phyloP scores from a whole-genome alignment of 352 stramenopile genomes.

The Globisporangium middletonii region DNA sequence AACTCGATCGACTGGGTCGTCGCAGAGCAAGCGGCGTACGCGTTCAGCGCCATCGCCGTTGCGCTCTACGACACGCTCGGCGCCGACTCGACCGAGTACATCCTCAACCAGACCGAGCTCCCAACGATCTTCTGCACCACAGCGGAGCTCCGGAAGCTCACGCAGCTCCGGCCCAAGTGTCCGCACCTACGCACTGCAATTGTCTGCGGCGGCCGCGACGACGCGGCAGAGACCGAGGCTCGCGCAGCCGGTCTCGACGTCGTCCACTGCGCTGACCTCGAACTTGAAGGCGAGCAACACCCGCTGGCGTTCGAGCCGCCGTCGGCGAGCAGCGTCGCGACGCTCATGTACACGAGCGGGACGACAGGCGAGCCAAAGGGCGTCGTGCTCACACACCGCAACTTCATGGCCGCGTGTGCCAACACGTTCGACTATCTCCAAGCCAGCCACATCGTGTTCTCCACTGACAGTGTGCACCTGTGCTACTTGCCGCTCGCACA shows the following conservation, averaged over 20 bases:
- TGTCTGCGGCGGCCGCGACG: constrained; percentile 29
- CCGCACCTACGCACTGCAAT: constrained; percentile 44
- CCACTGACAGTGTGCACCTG: constrained; percentile 84
- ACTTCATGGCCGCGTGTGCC: constrained; percentile 27
- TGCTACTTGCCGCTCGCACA: constrained; percentile 96
- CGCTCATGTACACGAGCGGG: constrained; percentile 94
- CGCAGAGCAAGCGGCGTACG: constrained; percentile 79
- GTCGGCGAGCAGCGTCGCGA: constrained; percentile 74
- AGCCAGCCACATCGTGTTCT: constrained; percentile 19
- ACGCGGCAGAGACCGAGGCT: constrained; percentile 29
- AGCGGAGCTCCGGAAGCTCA: constrained; percentile 43
- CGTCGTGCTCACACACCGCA: constrained; percentile 92
- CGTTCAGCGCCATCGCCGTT: constrained; percentile 33
- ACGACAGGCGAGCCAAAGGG: constrained; percentile 96
- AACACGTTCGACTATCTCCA: constrained; percentile 34
- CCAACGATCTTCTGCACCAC: constrained; percentile 60
- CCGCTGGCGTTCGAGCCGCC: constrained; percentile 25
- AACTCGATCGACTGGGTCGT: constrained; percentile 96
- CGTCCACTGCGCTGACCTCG: constrained; percentile 29
- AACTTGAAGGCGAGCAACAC: constrained; percentile 30
- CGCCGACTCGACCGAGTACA: constrained; percentile 59
- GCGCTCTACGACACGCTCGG: constrained; percentile 82
- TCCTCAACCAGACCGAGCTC: constrained; percentile 72
- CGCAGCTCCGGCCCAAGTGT: constrained; percentile 28
- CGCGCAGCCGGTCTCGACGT: constrained; percentile 30